Evolutionary conservation across 139 green algal species (phyloP).

Genomic region (Ostreobium quekettii): DNA sequence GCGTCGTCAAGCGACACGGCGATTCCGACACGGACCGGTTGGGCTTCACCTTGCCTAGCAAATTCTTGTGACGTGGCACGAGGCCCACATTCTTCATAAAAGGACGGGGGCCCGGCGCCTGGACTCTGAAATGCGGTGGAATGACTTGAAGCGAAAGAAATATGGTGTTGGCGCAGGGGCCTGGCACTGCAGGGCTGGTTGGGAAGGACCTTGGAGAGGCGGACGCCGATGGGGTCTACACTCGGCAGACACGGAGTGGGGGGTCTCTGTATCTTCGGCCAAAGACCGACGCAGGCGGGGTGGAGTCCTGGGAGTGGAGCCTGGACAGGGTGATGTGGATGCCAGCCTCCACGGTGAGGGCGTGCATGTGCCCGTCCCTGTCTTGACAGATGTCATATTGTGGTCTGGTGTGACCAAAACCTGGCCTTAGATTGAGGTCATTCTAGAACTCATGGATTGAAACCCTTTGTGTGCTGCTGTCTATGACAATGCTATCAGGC

Average conservation of each 20-base stretch:
- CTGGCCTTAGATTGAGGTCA: not conserved
- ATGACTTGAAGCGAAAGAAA: too few relatives aligned
- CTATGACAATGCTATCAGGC: not conserved
- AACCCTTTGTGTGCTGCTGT: too few relatives aligned
- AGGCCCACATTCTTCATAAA: not conserved
- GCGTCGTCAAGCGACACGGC: not conserved
- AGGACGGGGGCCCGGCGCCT: not conserved
- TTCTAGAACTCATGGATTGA: not conserved
- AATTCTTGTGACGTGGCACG: not conserved
- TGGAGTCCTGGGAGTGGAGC: conserved; percentile 13
- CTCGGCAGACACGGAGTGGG: not conserved
- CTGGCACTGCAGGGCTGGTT: conserved; percentile 6
- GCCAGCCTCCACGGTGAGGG: not conserved
- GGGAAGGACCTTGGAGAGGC: conserved; percentile 14
- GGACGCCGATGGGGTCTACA: conserved; percentile 16
- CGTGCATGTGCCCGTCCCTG: not conserved
- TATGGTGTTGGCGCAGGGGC: too few relatives aligned
- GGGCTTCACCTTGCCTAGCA: not conserved
- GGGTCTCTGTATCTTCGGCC: not conserved
- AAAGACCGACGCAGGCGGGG: not conserved
- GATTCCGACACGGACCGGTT: not conserved
- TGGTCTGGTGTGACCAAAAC: not conserved
- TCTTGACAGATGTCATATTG: not conserved
- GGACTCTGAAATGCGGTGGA: too few relatives aligned
- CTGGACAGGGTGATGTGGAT: conserved; percentile 15